Evolutionary conservation across 768 basidiomycete species (phyloP).

Genomic region (Boletus subparvulus): DNA sequence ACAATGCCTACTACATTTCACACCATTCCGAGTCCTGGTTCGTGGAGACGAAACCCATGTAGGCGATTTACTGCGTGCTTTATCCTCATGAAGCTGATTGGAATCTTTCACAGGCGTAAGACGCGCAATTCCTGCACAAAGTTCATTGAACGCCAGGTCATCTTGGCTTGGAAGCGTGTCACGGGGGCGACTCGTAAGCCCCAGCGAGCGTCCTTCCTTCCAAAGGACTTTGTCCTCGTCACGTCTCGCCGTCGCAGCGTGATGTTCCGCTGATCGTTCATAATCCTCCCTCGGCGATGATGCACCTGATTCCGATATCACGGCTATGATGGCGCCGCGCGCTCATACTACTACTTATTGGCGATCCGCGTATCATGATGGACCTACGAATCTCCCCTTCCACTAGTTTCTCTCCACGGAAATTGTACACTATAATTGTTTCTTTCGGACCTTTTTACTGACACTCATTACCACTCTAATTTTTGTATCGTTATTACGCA

Average conservation of each 20-base stretch:
- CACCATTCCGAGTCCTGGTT: conserved; percentile 26
- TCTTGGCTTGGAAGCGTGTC: conserved; percentile 61
- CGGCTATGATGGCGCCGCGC: conserved; percentile 16
- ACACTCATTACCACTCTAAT: conserved; percentile 1
- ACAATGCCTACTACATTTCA: conserved; percentile 13
- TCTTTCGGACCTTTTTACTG: not conserved
- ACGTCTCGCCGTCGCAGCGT: conserved; percentile 55
- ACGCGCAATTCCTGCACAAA: conserved; percentile 40
- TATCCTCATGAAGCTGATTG: not conserved
- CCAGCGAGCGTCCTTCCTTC: conserved; percentile 52
- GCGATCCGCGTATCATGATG: not conserved
- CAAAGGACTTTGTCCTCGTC: conserved; percentile 62
- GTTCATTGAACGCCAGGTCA: conserved; percentile 55
- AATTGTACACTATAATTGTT: not conserved
- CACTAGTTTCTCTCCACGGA: conserved; percentile 5
- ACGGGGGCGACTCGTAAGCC: conserved; percentile 52
- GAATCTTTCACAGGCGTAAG: conserved; percentile 15
- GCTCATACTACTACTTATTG: conserved; percentile 1
- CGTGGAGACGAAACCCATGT: conserved; percentile 27
- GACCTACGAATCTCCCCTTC: conserved; percentile 1
- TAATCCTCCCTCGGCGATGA: not conserved
- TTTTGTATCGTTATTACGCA: conserved; percentile 9
- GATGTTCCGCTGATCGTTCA: conserved; percentile 33
- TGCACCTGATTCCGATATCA: conserved; percentile 13
- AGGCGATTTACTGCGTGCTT: not conserved